Base-by-base conservation (phyloP, 805 yeast genomes). In the Cyberlindnera lachancei region DNA sequence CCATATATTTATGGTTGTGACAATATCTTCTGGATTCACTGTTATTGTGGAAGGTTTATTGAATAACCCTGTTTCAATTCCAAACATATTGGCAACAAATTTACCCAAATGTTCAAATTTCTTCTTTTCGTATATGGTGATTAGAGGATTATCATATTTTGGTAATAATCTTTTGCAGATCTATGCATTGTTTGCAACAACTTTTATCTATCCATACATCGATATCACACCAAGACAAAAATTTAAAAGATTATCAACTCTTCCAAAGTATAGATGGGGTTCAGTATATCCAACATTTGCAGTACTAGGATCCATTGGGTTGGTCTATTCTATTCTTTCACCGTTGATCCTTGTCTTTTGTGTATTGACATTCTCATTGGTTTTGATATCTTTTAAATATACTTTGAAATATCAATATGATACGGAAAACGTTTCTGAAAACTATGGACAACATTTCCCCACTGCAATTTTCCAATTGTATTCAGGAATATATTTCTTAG, bases 91-190 rank as follows among this genome's bases (percentile, higher is more conserved):
- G 16, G 95, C 95, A 0, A 67, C 70, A 11, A 83, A 86, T 45
- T 63, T 88, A 22, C 95, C 96, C 0, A 82, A 81, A 48, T 82
- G 94, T 16, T 79, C 95, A 1, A 83, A 79, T 27, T 87, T 88
- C 50, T 88, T 87, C 58, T 79, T 79, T 53, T 81, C 88, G 4
- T 85, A 79, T 48, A 61, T 86, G 23, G 58, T 84, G 0, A 63
- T 87, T 21, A 78, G 82, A 55, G 90, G 94, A 0, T 59, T 87
- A 35, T 72, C 88, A 2, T 74, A 81, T 34, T 73, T 80, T 40
- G 95, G 95, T 0, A 75, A 73, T 36, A 75, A 75, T 38, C 63
- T 88, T 25, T 48, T 87, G 23, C 78, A 82, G 46, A 58, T 74
- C 13, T 70, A 66, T 33, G 69, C 66, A 14, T 61, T 87, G 25